Evolutionary conservation across 208 protist species (phyloP).

Genomic region (Balamuthia mandrillaris): DNA sequence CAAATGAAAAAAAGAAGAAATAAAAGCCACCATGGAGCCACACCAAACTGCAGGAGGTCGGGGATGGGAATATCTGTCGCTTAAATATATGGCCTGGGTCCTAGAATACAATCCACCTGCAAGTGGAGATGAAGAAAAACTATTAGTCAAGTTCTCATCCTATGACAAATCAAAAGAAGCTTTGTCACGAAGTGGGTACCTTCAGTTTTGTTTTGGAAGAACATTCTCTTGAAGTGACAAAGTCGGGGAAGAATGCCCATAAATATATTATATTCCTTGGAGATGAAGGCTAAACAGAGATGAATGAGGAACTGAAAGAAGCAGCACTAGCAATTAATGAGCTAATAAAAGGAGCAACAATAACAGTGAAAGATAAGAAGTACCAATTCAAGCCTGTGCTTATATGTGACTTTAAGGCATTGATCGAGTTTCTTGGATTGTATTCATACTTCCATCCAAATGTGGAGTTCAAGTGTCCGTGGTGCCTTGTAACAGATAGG

Average conservation of each 20-base stretch:
- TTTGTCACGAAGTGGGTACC: background rate
- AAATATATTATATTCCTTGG: background rate
- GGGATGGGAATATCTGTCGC: background rate
- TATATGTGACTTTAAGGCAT: slow-evolving; percentile 8
- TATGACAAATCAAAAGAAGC: background rate
- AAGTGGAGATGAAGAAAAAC: background rate
- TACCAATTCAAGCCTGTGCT: background rate
- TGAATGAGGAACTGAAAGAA: background rate
- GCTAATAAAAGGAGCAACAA: background rate
- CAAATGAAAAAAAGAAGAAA: background rate
- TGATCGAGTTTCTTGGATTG: background rate
- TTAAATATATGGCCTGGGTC: background rate
- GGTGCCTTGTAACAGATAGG: background rate
- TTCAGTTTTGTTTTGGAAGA: background rate
- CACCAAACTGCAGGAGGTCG: background rate
- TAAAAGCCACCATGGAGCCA: background rate
- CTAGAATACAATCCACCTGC: background rate
- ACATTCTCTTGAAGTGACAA: background rate
- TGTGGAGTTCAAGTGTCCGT: background rate
- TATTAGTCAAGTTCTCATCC: slow-evolving; percentile 9
- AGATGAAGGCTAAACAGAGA: background rate
- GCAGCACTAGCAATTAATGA: background rate
- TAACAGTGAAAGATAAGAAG: background rate
- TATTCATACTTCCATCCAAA: background rate
- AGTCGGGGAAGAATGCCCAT: slow-evolving; percentile 4